A percentile compares a stretch with the other conserved stretches of the same genome.
phyloP scores from a whole-genome alignment of 345 rosid genomes.

The Hevea brasiliensis region DNA sequence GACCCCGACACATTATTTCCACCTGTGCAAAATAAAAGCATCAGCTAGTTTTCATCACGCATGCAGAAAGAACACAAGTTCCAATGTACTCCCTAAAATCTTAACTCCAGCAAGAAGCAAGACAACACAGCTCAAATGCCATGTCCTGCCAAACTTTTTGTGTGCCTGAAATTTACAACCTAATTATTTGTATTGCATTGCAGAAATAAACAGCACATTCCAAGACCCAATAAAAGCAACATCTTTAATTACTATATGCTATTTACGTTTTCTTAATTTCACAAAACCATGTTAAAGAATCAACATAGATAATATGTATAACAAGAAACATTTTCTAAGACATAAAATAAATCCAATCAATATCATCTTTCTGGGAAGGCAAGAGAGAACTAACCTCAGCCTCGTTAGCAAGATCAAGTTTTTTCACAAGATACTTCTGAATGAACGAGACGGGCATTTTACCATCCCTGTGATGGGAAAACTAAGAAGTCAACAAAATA shows the following conservation, averaged over 20 bases:
- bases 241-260: no score
- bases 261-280: background rate
- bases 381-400: slow-evolving; percentile 56
- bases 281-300: background rate
- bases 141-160: no score
- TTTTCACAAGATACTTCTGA: slow-evolving; percentile 79
- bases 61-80: background rate
- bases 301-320: background rate
- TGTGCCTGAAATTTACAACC: no score
- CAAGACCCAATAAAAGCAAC: background rate
- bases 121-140: background rate
- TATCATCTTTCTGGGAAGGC: background rate
- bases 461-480: slow-evolving; percentile 62
- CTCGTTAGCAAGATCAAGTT: slow-evolving; percentile 66
- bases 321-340: background rate
- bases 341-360: background rate
- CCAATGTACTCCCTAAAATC: background rate
- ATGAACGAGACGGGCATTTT: slow-evolving; percentile 66
- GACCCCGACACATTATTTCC: slow-evolving; percentile 82
- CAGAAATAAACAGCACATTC: background rate
- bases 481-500: slow-evolving; percentile 5
- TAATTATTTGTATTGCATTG: background rate
- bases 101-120: background rate
- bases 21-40: slow-evolving; percentile 40
- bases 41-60: background rate